phyloP scores from a whole-genome alignment of 176 grass and related monocot genomes.

The Oryza australiensis region DNA sequence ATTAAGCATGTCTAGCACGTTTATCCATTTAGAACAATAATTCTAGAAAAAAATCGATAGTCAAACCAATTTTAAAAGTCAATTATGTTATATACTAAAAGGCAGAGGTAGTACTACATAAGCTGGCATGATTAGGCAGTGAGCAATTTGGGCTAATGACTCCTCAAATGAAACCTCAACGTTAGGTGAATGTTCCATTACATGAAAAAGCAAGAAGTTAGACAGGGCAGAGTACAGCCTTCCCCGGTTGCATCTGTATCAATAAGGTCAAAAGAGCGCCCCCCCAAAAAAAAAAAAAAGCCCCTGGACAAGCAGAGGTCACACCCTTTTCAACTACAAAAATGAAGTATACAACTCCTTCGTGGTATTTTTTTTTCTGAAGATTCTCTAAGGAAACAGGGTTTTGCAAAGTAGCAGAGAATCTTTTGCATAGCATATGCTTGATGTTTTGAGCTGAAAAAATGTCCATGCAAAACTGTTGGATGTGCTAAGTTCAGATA shows the following conservation, averaged over 20 bases:
- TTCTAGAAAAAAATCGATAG: too few species aligned
- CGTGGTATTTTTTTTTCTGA: background rate
- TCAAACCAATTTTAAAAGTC: too few species aligned
- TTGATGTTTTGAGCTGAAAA: background rate
- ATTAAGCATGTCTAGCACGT: too few species aligned
- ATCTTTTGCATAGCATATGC: background rate
- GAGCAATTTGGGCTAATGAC: constrained; percentile 2
- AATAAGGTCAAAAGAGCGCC: constrained; percentile 28
- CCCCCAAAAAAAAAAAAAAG: background rate
- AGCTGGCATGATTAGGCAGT: constrained; percentile 1
- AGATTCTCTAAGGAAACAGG: background rate
- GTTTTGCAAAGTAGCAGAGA: background rate
- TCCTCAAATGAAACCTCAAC: constrained; percentile 21
- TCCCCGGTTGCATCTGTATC: constrained; percentile 38
- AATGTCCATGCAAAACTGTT: background rate
- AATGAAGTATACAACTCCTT: background rate
- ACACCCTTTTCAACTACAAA: background rate
- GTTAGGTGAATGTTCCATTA: background rate
- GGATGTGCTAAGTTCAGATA: constrained; percentile 9
- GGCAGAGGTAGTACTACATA: background rate
- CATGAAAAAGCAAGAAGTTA: constrained; percentile 15
- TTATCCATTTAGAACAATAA: too few species aligned
- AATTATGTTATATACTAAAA: too few species aligned
- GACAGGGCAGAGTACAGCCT: constrained; percentile 38
- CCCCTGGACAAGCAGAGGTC: background rate